Conservation (phyloP, 176 grass and related monocot species). For the Oryza glaberrima region DNA sequence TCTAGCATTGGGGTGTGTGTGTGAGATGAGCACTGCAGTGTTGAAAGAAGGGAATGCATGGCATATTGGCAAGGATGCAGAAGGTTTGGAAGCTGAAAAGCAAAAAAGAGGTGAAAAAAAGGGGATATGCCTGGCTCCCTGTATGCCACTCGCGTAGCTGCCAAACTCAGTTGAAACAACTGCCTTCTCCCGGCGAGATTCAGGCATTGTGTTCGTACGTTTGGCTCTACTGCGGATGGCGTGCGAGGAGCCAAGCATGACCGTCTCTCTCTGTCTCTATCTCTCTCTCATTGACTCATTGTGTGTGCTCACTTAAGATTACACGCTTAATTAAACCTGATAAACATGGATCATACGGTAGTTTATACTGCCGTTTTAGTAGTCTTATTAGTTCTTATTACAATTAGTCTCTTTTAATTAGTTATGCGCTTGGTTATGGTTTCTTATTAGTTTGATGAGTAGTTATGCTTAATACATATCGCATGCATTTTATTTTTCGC, state of each 20-base stretch:
- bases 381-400: too few relatives aligned
- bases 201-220: background rate
- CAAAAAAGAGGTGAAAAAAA: slow-evolving; percentile 45
- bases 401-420: background rate
- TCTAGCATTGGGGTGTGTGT: background rate
- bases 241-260: slow-evolving; percentile 99
- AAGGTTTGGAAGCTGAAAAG: background rate
- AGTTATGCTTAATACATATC: background rate
- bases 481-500: background rate
- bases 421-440: background rate
- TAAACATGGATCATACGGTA: too few relatives aligned
- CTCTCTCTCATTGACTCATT: slow-evolving; percentile 27
- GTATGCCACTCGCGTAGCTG: slow-evolving; percentile 91
- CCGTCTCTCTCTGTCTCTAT: slow-evolving; percentile 45
- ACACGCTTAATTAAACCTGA: background rate
- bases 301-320: background rate
- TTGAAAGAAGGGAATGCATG: slow-evolving; percentile 17
- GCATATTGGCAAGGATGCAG: background rate
- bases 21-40: background rate
- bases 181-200: background rate
- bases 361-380: too few relatives aligned
- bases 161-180: slow-evolving; percentile 43
- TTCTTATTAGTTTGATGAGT: background rate
- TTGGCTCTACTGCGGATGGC: slow-evolving; percentile 92
- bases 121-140: slow-evolving; percentile 97